Evolutionary conservation across 805 yeast species (phyloP), one percentile per base, ranked within the genome.

Genomic region (Teunomyces aglyptinius): DNA sequence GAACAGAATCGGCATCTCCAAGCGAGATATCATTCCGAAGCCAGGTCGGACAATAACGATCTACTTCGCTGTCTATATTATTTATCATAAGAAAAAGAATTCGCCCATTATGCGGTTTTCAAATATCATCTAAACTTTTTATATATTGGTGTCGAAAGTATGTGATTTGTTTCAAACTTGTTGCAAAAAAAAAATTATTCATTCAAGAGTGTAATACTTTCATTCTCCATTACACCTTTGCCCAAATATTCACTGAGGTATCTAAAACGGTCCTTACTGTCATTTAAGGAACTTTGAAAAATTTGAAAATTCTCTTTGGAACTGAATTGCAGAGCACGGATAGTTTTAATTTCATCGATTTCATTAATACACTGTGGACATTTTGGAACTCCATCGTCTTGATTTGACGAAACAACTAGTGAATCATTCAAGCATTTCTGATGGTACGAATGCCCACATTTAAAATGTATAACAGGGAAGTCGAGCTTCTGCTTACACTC

Each of bases 361-460:
- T 86, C 88, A n/a, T 80, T 77, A 1, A 82, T 63, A 60, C 97
- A 92, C 34, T 76, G 71, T 0, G 97, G 96, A 60, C 98, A 92
- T 38, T 68, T 65, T 3, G 45, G 15, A 31, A 34, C 27, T 6
- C 47, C 32, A 27, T 28, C 41, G 12, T 42, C 41, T 12, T 38
- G 33, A 8, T 22, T 22, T 5, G 47, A 48, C 2, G 47, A 44
- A 5, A 50, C 52, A 39, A 54, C 52, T 11, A 55, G 64, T 32
- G 72, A 78, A 36, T 81, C 82, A 42, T 73, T 74, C 20, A 89
- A 65, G 60, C 99, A 94, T 38, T 85, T 72, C 54, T 85, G 87
- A 59, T 94, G 98, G 59, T 81, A 90, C 2, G 94, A 81, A 58
- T 94, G 99, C 26, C 77, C 76, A 68, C 99, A 94, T 52, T 82